These are phyloP conservation scores for Aspergillus spinulosporus DNA, from an alignment of 2,329 filamentous ascomycete genomes.

Conservation along the genomic window DNA sequence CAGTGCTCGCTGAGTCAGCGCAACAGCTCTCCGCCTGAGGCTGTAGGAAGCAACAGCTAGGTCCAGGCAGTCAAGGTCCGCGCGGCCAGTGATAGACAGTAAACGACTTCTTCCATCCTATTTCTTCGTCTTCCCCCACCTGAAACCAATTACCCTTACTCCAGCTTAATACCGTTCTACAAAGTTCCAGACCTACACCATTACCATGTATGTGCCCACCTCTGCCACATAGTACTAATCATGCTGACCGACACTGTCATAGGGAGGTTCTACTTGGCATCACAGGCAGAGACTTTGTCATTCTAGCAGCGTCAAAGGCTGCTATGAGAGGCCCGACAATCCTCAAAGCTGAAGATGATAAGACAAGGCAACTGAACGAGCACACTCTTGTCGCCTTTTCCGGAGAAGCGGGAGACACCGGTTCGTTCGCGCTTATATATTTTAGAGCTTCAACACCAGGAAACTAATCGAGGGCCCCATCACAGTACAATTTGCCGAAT, in stretches of 20 bases:
- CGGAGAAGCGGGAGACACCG: constrained; percentile 92
- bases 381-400: constrained; percentile 94
- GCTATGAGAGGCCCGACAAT: constrained; percentile 97
- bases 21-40: constrained; percentile 30
- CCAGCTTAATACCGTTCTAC: neutral
- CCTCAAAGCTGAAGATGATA: constrained; percentile 93
- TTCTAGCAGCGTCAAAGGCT: constrained; percentile 96
- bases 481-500: constrained; percentile 96
- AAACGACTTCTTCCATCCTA: constrained; percentile 25
- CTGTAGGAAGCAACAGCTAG: constrained; percentile 21
- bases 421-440: constrained; percentile 50
- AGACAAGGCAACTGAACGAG: constrained; percentile 89
- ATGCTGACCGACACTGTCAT: constrained; percentile 24
- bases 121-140: constrained; percentile 21
- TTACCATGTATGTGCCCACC: constrained; percentile 32
- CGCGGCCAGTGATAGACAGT: constrained; percentile 33
- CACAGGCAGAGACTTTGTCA: constrained; percentile 98
- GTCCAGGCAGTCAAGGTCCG: constrained; percentile 46
- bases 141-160: constrained; percentile 22
- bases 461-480: constrained; percentile 19
- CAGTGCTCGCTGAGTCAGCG: constrained; percentile 37
- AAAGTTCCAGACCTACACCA: constrained; percentile 10
- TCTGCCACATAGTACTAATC: constrained; percentile 8
- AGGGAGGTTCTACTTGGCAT: constrained; percentile 99
- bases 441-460: neutral